Conservation (phyloP, 805 yeast species). For the Debaryomyces castellii region DNA sequence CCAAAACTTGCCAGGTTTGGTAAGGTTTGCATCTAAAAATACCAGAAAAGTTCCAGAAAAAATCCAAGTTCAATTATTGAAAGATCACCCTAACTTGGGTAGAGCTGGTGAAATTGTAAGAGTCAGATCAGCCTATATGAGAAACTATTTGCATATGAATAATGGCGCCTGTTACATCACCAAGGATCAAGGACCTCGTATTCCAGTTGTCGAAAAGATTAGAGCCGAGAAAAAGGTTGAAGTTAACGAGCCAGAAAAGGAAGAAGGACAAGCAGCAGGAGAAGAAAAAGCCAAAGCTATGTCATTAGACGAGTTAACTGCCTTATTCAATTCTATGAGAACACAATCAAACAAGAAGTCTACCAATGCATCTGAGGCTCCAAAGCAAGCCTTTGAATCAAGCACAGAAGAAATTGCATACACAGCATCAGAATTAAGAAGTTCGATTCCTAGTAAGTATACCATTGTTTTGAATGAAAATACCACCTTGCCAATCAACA, state of each 20-base stretch:
- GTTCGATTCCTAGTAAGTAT: slow-evolving; percentile 24
- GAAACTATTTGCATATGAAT: slow-evolving; percentile 66
- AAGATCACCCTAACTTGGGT: slow-evolving; percentile 65
- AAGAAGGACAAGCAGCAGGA: slow-evolving; percentile 6
- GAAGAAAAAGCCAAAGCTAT: slow-evolving; percentile 21
- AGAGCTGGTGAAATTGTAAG: slow-evolving; percentile 67
- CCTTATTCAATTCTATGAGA: slow-evolving; percentile 32
- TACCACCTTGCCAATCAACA: slow-evolving; percentile 26
- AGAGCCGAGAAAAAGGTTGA: slow-evolving; percentile 9
- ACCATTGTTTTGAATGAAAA: slow-evolving; percentile 16
- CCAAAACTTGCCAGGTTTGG: neutral
- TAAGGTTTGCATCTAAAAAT: slow-evolving; percentile 4
- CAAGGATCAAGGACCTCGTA: slow-evolving; percentile 31
- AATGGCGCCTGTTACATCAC: slow-evolving; percentile 75
- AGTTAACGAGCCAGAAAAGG: slow-evolving; percentile 6
- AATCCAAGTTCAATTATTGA: slow-evolving; percentile 73
- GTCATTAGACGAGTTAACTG: slow-evolving; percentile 39
- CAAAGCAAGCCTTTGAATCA: slow-evolving; percentile 12
- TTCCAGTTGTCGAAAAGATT: slow-evolving; percentile 37
- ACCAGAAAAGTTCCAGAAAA: slow-evolving; percentile 21
- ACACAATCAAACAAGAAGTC: slow-evolving; percentile 2
- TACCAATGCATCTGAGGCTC: neutral
- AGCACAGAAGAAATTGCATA: slow-evolving; percentile 17
- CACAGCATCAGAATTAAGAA: slow-evolving; percentile 31
- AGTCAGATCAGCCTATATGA: slow-evolving; percentile 81